Evolutionary conservation across 2,329 filamentous ascomycete genomes (phyloP).

Genomic region (Cytospora leucostoma): DNA sequence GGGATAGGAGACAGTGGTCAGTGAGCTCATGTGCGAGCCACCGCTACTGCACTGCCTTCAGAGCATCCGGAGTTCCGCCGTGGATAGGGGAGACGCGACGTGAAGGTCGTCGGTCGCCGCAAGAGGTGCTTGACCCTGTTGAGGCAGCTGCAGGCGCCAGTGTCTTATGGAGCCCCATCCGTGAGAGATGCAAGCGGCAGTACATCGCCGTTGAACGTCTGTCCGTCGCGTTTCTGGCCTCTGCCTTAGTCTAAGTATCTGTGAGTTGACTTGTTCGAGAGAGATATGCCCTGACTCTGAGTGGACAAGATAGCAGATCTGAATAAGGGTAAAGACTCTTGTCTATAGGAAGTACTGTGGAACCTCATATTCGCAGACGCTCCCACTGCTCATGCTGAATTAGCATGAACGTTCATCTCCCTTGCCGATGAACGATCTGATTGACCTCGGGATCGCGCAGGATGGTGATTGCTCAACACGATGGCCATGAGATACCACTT

Average conservation of each 20-base stretch:
- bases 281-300: constrained; percentile 10
- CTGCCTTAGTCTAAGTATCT: neutral
- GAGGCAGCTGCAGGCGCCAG: neutral
- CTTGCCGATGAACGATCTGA: constrained; percentile 15
- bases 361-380: neutral
- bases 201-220: neutral
- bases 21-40: neutral
- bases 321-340: neutral
- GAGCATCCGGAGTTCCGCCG: neutral
- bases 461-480: constrained; percentile 6
- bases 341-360: neutral
- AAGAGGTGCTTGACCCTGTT: neutral
- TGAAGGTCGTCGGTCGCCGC: neutral
- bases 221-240: neutral
- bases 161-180: neutral
- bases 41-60: neutral
- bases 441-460: constrained; percentile 13
- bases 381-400: neutral
- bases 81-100: neutral
- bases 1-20: neutral
- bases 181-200: neutral
- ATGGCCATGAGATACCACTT: neutral
- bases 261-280: constrained; percentile 14
- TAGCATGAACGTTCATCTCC: neutral
- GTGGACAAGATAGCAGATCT: constrained; percentile 9